A percentile compares a stretch with the other conserved stretches of the same genome.
Conservation (phyloP, 164 flowering plant species). For the Chimonanthus salicifolius region DNA sequence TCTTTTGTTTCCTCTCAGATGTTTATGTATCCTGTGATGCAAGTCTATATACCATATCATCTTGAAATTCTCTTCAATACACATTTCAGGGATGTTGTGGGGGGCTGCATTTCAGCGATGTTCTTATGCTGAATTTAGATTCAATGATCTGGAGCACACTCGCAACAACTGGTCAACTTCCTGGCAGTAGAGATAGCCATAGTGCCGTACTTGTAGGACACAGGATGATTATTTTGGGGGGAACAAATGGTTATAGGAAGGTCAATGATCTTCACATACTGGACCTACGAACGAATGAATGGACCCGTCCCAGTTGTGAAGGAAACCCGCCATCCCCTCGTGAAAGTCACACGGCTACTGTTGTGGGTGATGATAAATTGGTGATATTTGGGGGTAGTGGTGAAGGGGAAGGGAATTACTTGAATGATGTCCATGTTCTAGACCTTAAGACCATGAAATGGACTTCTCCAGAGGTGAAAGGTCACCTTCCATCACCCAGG, state of each 20-base stretch:
- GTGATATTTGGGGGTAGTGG: conserved; percentile 97
- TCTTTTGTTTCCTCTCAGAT: neutral
- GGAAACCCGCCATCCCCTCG: conserved; percentile 80
- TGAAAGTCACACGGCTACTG: conserved; percentile 83
- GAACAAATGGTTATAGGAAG: conserved; percentile 82
- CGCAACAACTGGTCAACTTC: conserved; percentile 63
- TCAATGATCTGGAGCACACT: conserved; percentile 75
- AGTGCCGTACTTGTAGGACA: conserved; percentile 63
- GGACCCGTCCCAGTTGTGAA: conserved; percentile 54
- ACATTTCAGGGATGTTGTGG: conserved; percentile 87
- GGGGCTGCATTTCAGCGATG: conserved; percentile 84
- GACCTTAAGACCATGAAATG: conserved; percentile 74
- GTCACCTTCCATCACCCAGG: conserved; percentile 68
- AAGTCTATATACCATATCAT: neutral
- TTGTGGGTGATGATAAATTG: conserved; percentile 56
- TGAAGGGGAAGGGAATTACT: conserved; percentile 78
- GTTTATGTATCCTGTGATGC: no score
- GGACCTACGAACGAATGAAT: conserved; percentile 61
- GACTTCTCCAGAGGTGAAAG: conserved; percentile 63
- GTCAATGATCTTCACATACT: conserved; percentile 76
- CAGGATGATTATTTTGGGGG: conserved; percentile 85
- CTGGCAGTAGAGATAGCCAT: conserved; percentile 95
- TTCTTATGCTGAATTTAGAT: conserved; percentile 57
- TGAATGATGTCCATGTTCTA: conserved; percentile 81
- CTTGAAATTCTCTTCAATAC: neutral